Evolutionary conservation across 768 basidiomycete species (phyloP), one percentile per base, ranked within the genome.

Genomic region (Russula abietina): DNA sequence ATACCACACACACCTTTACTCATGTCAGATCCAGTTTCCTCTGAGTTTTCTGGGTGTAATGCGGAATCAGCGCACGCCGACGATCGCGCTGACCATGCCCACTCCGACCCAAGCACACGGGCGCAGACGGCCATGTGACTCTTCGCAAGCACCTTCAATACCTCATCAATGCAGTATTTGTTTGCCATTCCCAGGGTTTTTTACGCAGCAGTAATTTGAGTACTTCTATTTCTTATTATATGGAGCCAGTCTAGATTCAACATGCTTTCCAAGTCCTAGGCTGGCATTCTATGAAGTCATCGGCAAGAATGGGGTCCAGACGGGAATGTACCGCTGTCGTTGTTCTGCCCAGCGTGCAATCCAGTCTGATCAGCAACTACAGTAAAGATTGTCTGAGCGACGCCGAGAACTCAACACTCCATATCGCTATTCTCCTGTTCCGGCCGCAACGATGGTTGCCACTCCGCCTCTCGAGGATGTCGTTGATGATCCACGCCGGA

Each of bases 231-330:
- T 61, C 59, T 46, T 41, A 38, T 36, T 49, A 49, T 33, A 38
- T 19, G 11, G 26, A 55, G 28, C 32, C 24, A 55, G 32, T 46
- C 14, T 7, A 36, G 19, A 33, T 30, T 36, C 51, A 11, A 72
- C 74, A 12, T 43, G 88, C 90, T 81, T 91, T 92, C 91, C 91
- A 93, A 55, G 83, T 90, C 36, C 87, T 86, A 17, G 89, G 85
- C 22, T 86, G 86, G 59, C 81, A 81, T 69, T 88, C 82, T 28
- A 85, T 79, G 70, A 90, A 91, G 70, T 92, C 85, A 65, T 87
- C 82, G 67, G 80, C 86, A 75, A 88, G 92, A n/a, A n/a, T n/a
- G n/a, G n/a, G 85, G 71, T 83, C 82, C 65, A 93, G 78, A 33
- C 88, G 55, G 86, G 87, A 64, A 93, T n/a, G n/a, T n/a, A n/a